These are phyloP conservation scores for Colletotrichum simmondsii DNA, from an alignment of 2,329 filamentous ascomycete species.

Conservation along the genomic window DNA sequence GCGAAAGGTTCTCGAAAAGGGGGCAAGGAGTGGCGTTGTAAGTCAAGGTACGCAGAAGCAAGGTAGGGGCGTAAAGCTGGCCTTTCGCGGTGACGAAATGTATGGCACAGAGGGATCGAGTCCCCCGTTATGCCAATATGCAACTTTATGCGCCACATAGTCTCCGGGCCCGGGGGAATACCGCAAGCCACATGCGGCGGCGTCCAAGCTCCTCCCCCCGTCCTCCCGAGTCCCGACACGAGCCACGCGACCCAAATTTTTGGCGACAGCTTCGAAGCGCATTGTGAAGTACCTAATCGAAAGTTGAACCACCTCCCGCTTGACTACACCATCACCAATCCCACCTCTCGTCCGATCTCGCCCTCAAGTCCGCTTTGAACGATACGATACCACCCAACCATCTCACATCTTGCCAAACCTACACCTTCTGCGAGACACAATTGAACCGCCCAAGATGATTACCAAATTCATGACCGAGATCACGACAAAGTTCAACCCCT, in stretches of 20 bases:
- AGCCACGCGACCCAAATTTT: slow-evolving; percentile 34
- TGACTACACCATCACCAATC: not conserved
- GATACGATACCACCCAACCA: not conserved
- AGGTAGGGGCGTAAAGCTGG: slow-evolving; percentile 33
- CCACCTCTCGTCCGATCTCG: not conserved
- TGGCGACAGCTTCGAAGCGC: slow-evolving; percentile 23
- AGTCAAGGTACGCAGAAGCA: not conserved
- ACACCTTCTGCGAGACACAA: not conserved
- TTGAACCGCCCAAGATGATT: slow-evolving; percentile 69
- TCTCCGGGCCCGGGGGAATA: not conserved
- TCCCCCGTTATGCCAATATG: slow-evolving; percentile 4
- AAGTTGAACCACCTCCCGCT: not conserved
- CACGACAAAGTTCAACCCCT: slow-evolving; percentile 90
- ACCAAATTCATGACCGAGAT: slow-evolving; percentile 89
- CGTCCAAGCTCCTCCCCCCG: slow-evolving; percentile 31
- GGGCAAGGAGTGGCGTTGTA: not conserved
- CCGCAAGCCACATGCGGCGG: slow-evolving; percentile 8
- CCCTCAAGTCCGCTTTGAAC: not conserved
- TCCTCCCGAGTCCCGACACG: not conserved
- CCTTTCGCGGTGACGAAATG: slow-evolving; percentile 38
- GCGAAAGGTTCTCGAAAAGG: not conserved
- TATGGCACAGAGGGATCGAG: not conserved
- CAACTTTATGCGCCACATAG: not conserved
- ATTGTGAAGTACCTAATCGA: not conserved
- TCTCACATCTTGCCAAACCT: not conserved